Evolutionary conservation across 78 protist species (phyloP), one percentile per base, ranked within the genome.

Genomic region (Diacronema lutheri): DNA sequence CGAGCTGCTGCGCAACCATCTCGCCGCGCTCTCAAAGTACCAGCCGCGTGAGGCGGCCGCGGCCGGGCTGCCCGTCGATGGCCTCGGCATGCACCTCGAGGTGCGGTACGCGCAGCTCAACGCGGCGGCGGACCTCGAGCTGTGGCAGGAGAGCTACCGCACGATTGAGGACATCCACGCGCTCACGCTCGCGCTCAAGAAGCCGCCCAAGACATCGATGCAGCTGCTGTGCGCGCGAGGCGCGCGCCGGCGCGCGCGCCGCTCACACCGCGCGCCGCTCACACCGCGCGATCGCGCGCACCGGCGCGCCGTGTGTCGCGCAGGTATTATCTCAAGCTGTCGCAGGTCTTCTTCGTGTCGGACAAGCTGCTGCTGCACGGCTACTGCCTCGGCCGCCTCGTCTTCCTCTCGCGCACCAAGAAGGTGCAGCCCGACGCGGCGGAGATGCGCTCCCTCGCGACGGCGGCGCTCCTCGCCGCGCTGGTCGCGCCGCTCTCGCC

Each of bases 91-190:
- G 60, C 93, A 93, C 79, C 87, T 96, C 19, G 94, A 93, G 77
- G 86, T 89, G 25, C 90, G 97, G 58, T 91, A 92, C 77, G 88
- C n/a, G 3, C 97, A 96, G 89, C 88, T 95, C 57, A 66, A 86
- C 50, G 85, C 92, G 35, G 95, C 98, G 13, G 40, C 84, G 80
- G 35, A 46, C 44, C 85, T 96, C 65, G 96, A 93, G 62, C 90
- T 93, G 38, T 96, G 96, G 95, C 93, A 92, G 50, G 94, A 93
- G 88, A 93, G 95, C 23, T 95, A 86, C 93, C 65, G 87, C 26
- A 61, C 92, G 0, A 72, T 95, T 56, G 96, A 94, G 73, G 96
- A 95, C 88, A 88, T 95, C 69, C 93, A 93, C 79, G 40, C 41
- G 62, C 82, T 95, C 10, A 65, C 91, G 65, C 57, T 37, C 65